Conservation (phyloP, 768 basidiomycete species). For the Tricholomella constricta region DNA sequence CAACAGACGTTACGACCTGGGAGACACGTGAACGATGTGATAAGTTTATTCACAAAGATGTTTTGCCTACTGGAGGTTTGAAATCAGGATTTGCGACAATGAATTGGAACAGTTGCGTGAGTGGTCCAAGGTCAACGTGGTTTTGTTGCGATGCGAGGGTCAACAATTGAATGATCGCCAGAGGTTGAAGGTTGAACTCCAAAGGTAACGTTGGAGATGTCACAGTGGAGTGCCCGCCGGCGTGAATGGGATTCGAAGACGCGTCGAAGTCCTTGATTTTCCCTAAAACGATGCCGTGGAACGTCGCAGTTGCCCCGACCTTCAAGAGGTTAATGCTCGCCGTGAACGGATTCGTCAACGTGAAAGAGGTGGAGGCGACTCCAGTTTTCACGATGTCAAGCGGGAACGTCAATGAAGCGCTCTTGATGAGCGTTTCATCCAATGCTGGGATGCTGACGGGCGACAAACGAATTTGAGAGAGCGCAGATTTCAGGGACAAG, state of each 20-base stretch:
- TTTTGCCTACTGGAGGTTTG: conserved; percentile 49
- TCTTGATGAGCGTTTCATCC: conserved; percentile 60
- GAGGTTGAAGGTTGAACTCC: conserved; percentile 63
- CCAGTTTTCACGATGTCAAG: conserved; percentile 61
- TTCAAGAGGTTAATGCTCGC: conserved; percentile 67
- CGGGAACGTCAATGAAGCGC: conserved; percentile 61
- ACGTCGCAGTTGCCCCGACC: conserved; percentile 55
- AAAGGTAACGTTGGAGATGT: conserved; percentile 61
- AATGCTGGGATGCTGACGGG: conserved; percentile 68
- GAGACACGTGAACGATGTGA: neutral
- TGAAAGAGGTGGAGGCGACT: conserved; percentile 58
- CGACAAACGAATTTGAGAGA: conserved; percentile 59
- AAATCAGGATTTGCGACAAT: conserved; percentile 50
- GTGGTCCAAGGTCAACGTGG: conserved; percentile 61
- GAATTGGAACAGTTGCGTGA: conserved; percentile 55
- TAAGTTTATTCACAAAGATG: neutral
- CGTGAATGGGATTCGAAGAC: conserved; percentile 59
- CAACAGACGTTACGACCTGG: conserved; percentile 58
- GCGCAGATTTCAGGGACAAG: conserved; percentile 58
- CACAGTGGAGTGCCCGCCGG: conserved; percentile 56
- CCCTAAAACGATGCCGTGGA: conserved; percentile 57
- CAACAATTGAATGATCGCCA: conserved; percentile 61
- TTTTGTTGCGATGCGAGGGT: conserved; percentile 51
- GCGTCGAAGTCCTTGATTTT: conserved; percentile 56
- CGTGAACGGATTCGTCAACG: conserved; percentile 69